These are phyloP conservation scores for Bruguiera parviflora DNA, from an alignment of 345 rosid species.

Conservation along the genomic window DNA sequence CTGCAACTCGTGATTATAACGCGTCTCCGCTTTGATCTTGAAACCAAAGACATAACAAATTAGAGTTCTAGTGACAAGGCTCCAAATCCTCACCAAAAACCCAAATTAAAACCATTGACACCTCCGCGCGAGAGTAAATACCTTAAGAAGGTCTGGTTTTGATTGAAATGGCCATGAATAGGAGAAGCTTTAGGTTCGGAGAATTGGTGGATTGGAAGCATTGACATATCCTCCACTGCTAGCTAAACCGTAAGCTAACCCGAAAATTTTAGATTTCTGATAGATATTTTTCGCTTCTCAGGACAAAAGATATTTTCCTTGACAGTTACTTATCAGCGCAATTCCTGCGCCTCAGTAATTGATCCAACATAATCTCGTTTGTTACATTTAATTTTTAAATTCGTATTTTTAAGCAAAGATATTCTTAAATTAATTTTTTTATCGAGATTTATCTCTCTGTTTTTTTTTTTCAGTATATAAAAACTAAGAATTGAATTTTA, in stretches of 20 bases:
- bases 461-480: too few species aligned
- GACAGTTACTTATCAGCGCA: too few species aligned
- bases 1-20: slow-evolving; percentile 31
- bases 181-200: slow-evolving; percentile 11
- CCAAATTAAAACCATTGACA: background rate
- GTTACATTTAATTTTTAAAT: too few species aligned
- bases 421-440: too few species aligned
- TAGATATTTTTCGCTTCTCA: too few species aligned
- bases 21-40: slow-evolving; percentile 25
- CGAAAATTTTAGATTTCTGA: too few species aligned
- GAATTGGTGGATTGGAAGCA: slow-evolving; percentile 14
- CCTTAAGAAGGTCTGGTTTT: slow-evolving; percentile 23
- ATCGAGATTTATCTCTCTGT: too few species aligned
- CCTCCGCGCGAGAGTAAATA: slow-evolving; percentile 8
- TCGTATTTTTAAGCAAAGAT: too few species aligned
- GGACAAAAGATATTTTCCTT: too few species aligned
- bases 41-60: background rate
- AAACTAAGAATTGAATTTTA: too few species aligned
- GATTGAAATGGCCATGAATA: slow-evolving; percentile 13
- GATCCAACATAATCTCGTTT: too few species aligned
- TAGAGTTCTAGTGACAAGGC: background rate
- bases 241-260: slow-evolving; percentile 7
- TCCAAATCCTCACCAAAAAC: background rate
- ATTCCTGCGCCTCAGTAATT: too few species aligned
- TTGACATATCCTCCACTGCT: slow-evolving; percentile 9